Conservation (phyloP, 1,139 yeast genomes). For the Scheffersomyces quercinus region DNA sequence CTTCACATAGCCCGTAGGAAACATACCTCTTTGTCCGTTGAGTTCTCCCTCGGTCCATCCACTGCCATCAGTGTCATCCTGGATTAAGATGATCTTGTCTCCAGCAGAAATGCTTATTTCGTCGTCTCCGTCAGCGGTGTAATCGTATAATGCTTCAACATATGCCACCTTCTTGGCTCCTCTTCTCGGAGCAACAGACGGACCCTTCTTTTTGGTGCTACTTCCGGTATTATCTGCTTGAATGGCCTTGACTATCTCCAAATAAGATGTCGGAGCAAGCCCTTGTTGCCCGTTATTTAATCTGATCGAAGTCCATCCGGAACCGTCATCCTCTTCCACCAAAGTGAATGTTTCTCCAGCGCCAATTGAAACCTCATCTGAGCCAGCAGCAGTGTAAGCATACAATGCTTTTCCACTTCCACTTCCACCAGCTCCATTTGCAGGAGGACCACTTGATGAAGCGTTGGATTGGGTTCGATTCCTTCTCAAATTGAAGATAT, state of each 20-base stretch:
- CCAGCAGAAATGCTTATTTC: conserved; percentile 76
- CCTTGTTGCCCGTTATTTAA: conserved; percentile 54
- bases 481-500: conserved; percentile 40
- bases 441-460: conserved; percentile 17
- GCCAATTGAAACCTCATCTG: conserved; percentile 66
- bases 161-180: conserved; percentile 68
- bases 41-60: conserved; percentile 97
- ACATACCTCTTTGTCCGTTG: conserved; percentile 69
- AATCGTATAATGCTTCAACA: conserved; percentile 77
- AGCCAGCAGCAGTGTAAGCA: conserved; percentile 67
- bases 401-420: conserved; percentile 59
- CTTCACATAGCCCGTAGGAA: conserved; percentile 77
- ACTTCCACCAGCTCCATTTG: conserved; percentile 17
- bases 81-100: conserved; percentile 65
- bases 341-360: conserved; percentile 66
- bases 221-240: conserved; percentile 15
- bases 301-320: conserved; percentile 83
- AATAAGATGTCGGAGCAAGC: conserved; percentile 82
- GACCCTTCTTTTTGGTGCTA: conserved; percentile 56
- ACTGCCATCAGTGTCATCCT: conserved; percentile 76
- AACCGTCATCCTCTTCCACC: conserved; percentile 75
- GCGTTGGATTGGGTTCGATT: conserved; percentile 28
- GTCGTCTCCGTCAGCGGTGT: conserved; percentile 78
- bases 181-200: conserved; percentile 80
- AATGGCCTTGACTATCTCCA: conserved; percentile 42